phyloP scores from a whole-genome alignment of 78 protist species.

The Planoprotostelium fungivorum region DNA sequence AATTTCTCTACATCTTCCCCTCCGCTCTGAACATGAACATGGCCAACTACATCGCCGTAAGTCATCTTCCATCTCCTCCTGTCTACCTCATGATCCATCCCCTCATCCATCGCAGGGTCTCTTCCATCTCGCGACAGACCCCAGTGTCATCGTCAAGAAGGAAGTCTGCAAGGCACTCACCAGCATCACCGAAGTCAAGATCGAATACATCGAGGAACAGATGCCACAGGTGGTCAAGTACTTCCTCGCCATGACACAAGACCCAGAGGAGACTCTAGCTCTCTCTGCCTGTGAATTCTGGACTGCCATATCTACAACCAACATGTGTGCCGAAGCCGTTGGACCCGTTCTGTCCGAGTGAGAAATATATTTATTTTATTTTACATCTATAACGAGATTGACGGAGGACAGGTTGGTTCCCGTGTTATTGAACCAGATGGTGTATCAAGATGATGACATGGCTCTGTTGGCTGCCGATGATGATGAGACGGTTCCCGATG shows the following conservation, averaged over 20 bases:
- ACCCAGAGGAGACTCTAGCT: slow-evolving; percentile 59
- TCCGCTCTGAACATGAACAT: slow-evolving; percentile 38
- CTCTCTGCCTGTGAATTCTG: slow-evolving; percentile 84
- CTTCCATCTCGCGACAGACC: slow-evolving; percentile 42
- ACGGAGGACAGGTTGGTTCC: slow-evolving; percentile 16
- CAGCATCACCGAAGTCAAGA: slow-evolving; percentile 20
- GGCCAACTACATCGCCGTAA: slow-evolving; percentile 11
- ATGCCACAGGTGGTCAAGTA: slow-evolving; percentile 42
- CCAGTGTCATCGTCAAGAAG: slow-evolving; percentile 6
- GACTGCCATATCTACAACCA: slow-evolving; percentile 56
- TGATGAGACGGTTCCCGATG: slow-evolving; percentile 46
- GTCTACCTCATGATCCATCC: too few relatives aligned
- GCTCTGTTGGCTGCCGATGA: slow-evolving; percentile 22
- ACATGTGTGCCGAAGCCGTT: slow-evolving; percentile 9
- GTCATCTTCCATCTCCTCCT: background rate
- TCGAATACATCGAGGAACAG: slow-evolving; percentile 37
- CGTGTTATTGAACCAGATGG: slow-evolving; percentile 69
- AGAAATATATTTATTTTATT: background rate
- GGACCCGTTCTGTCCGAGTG: slow-evolving; percentile 30
- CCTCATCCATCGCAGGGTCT: slow-evolving; percentile 10
- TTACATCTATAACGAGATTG: background rate
- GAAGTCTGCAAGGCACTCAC: slow-evolving; percentile 65
- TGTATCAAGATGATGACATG: slow-evolving; percentile 54
- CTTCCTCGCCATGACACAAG: slow-evolving; percentile 53
- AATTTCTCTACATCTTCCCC: slow-evolving; percentile 34